A percentile compares a stretch with the other conserved stretches of the same genome.
phyloP scores from a whole-genome alignment of 1,284 basidiomycete species.

The Coniophora puteana region DNA sequence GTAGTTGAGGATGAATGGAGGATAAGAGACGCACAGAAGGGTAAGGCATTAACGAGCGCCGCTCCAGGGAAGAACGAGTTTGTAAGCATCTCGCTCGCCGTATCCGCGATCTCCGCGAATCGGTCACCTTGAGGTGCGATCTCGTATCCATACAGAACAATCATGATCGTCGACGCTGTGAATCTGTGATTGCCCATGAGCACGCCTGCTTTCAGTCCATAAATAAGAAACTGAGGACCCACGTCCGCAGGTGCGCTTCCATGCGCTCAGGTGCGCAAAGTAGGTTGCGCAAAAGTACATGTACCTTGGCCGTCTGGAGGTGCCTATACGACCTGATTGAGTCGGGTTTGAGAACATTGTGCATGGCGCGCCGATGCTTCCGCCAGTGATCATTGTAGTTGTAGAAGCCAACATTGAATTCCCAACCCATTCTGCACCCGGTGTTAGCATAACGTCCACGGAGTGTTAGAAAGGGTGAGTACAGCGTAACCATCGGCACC shows the following conservation, averaged over 20 bases:
- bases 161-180: slow-evolving; percentile 27
- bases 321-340: slow-evolving; percentile 14
- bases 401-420: slow-evolving; percentile 23
- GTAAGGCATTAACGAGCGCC: slow-evolving; percentile 27
- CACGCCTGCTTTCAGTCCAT: background rate
- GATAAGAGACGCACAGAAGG: slow-evolving; percentile 20
- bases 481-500: slow-evolving; percentile 26
- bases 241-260: slow-evolving; percentile 37
- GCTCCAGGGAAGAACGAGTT: slow-evolving; percentile 21
- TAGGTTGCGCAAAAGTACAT: slow-evolving; percentile 29
- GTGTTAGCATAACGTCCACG: background rate
- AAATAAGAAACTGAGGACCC: slow-evolving; percentile 19
- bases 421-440: slow-evolving; percentile 30
- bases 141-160: slow-evolving; percentile 30
- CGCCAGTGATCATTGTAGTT: slow-evolving; percentile 22
- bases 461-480: background rate
- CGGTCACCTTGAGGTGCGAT: slow-evolving; percentile 26
- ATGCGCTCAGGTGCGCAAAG: slow-evolving; percentile 32
- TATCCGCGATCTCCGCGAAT: slow-evolving; percentile 29
- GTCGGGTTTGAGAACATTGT: slow-evolving; percentile 14
- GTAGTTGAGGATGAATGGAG: background rate
- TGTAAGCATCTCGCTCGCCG: slow-evolving; percentile 22
- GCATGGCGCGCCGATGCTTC: slow-evolving; percentile 22
- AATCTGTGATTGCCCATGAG: slow-evolving; percentile 13
- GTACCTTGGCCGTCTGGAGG: slow-evolving; percentile 15